Conservation (phyloP, 345 rosid genomes). For the Cardiospermum halicacabum region DNA sequence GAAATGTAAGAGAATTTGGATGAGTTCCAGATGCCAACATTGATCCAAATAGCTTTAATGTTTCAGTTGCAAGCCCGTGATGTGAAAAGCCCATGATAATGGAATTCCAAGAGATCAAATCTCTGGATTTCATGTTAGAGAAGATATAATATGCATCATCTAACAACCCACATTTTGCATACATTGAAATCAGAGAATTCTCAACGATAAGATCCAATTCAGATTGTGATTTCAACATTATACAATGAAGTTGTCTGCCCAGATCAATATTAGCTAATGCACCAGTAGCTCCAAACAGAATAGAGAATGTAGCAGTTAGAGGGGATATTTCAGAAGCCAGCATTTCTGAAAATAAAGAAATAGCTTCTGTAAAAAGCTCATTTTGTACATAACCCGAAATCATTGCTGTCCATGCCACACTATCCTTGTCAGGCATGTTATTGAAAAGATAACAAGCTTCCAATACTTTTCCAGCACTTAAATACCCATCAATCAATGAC, state of each 20-base stretch:
- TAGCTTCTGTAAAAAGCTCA: constrained; percentile 45
- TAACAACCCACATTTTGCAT: constrained; percentile 51
- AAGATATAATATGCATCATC: constrained; percentile 35
- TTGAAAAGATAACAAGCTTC: constrained; percentile 30
- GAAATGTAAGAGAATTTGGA: constrained; percentile 48
- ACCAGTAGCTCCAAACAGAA: constrained; percentile 64
- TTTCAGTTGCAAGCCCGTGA: constrained; percentile 42
- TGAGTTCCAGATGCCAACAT: constrained; percentile 35
- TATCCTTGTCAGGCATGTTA: constrained; percentile 45
- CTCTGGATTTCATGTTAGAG: constrained; percentile 32
- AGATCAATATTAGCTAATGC: constrained; percentile 57
- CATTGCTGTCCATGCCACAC: constrained; percentile 55
- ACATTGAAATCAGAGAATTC: constrained; percentile 52
- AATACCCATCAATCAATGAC: constrained; percentile 47
- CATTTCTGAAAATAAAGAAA: constrained; percentile 33
- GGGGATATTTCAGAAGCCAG: constrained; percentile 29
- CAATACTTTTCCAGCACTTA: constrained; percentile 29
- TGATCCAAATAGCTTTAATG: constrained; percentile 29
- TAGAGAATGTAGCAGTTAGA: constrained; percentile 31
- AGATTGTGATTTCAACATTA: constrained; percentile 38
- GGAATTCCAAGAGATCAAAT: constrained; percentile 54
- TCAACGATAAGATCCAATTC: constrained; percentile 33
- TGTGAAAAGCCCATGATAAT: constrained; percentile 52
- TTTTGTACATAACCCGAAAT: constrained; percentile 49
- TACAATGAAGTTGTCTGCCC: constrained; percentile 56